Evolutionary conservation across 2,329 filamentous ascomycete species (phyloP), one percentile per base, ranked within the genome.

Genomic region (Xylaria hypoxylon): DNA sequence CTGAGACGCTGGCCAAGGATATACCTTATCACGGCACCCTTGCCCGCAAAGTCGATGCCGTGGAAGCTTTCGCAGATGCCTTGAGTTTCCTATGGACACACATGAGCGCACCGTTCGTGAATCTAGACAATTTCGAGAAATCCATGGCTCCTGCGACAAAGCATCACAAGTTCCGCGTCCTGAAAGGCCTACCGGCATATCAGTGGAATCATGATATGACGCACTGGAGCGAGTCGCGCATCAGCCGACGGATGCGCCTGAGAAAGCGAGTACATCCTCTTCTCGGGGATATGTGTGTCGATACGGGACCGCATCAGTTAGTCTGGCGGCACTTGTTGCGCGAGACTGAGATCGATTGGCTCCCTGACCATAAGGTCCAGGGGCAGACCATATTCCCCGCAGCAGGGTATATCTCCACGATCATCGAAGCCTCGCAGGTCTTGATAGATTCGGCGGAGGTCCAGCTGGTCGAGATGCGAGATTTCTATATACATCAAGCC

Each of bases 131-230:
- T 2, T 47, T 7, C 19, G 44, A 47, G 44, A 22, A 7, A 10
- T 7, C 6, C 44, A 47, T 47, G 44, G 17, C 42, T 2, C 42
- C 33, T 35, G n/a, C 22, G 38, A 7, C n/a, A 44, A n/a, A 44
- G 15, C 40, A 44, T 44, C 40, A n/a, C n/a, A n/a, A 45, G 2
- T 44, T 26, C 22, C 26, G 19, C 11, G 15, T 69, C 2, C 13
- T 71, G 4, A 68, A 62, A 17, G 61, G 48, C 1, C 57, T 71
- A 1, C 71, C 71, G 1, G 22, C 62, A 3, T 73, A 73, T 33
- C 47, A n/a, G 0, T 73, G 70, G 68, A 60, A 71, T n/a, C 70
- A 73, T 22, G 38, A 38, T 2, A 26, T 10, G 10, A 6, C 22
- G 10, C 6, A 48, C 24, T 48, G 19, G 45, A 26, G 2, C 22